A percentile compares a stretch with the other conserved stretches of the same genome.
phyloP scores from a whole-genome alignment of 805 yeast species.

The Blastobotrys mokoenaii region DNA sequence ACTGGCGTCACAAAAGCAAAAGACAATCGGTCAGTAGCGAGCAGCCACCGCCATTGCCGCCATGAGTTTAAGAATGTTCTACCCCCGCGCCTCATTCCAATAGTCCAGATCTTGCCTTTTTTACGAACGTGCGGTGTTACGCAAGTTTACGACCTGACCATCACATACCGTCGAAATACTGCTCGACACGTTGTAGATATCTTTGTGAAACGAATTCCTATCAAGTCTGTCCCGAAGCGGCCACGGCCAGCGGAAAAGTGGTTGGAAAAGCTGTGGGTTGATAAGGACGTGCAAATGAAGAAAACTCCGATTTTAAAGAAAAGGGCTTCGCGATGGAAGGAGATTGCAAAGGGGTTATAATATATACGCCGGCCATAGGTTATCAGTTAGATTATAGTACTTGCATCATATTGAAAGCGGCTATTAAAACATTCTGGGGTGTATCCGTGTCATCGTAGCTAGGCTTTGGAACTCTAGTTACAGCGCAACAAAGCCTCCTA shows the following conservation, averaged over 20 bases:
- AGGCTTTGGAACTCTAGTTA: too few species aligned
- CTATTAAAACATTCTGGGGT: too few species aligned
- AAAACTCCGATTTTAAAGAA: not conserved
- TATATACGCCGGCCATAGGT: not conserved
- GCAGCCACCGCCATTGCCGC: too few species aligned
- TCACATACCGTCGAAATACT: constrained; percentile 30
- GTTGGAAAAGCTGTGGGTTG: constrained; percentile 66
- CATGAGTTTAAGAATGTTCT: constrained; percentile 44
- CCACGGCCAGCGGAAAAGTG: constrained; percentile 41
- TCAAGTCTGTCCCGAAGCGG: constrained; percentile 14
- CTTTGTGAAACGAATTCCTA: constrained; percentile 7
- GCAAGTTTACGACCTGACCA: constrained; percentile 47
- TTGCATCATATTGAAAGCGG: not conserved
- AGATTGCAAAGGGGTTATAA: not conserved
- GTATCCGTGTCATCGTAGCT: too few species aligned
- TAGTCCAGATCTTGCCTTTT: constrained; percentile 20
- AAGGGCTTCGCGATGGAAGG: not conserved
- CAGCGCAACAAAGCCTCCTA: too few species aligned
- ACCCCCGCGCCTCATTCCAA: constrained; percentile 59
- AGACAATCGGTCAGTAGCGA: too few species aligned
- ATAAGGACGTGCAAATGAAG: constrained; percentile 42
- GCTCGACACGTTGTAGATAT: constrained; percentile 11
- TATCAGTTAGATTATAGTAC: not conserved
- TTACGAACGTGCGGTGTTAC: constrained; percentile 21
- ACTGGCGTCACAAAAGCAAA: not conserved